Percentiles rank a stretch among this genome's conserved stretches.
These are phyloP conservation scores for Wickerhamiella sorbophila DNA, from an alignment of 805 yeast genomes.

Conservation along the genomic window DNA sequence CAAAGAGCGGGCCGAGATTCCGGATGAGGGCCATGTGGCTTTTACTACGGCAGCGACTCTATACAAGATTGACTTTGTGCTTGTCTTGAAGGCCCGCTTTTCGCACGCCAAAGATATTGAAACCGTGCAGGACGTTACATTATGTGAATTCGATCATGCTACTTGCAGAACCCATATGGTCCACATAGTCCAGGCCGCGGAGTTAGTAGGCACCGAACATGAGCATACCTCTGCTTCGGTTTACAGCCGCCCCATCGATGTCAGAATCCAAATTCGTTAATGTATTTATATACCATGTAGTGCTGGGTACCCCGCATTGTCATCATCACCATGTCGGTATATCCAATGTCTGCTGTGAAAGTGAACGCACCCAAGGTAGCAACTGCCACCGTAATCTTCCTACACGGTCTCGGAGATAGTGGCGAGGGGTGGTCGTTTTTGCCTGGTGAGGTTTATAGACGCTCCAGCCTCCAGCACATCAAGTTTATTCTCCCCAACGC, in stretches of 20 bases:
- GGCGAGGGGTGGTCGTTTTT: slow-evolving; percentile 84
- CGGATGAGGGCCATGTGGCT: slow-evolving; percentile 22
- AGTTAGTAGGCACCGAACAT: slow-evolving; percentile 13
- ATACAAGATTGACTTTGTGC: slow-evolving; percentile 23
- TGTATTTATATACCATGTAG: background rate
- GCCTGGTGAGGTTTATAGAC: slow-evolving; percentile 40
- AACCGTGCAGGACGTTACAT: slow-evolving; percentile 22
- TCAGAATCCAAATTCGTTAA: background rate
- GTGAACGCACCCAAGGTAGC: slow-evolving; percentile 31
- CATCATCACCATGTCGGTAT: slow-evolving; percentile 1
- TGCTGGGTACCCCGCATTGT: background rate
- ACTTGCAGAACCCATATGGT: slow-evolving; percentile 25
- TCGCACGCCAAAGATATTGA: slow-evolving; percentile 28
- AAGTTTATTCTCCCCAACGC: slow-evolving; percentile 88
- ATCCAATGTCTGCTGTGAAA: slow-evolving; percentile 21
- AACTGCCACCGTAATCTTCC: slow-evolving; percentile 53
- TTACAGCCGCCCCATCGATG: background rate
- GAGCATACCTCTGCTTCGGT: background rate
- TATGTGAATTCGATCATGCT: slow-evolving; percentile 27
- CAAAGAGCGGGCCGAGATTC: slow-evolving; percentile 25
- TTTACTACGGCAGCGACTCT: slow-evolving; percentile 26
- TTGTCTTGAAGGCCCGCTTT: slow-evolving; percentile 25
- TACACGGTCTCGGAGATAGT: slow-evolving; percentile 87
- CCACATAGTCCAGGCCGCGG: slow-evolving; percentile 23
- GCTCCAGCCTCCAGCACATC: slow-evolving; percentile 36